Evolutionary conservation across 495 filamentous ascomycete species (phyloP).

Genomic region (Tuber umbilicatum): DNA sequence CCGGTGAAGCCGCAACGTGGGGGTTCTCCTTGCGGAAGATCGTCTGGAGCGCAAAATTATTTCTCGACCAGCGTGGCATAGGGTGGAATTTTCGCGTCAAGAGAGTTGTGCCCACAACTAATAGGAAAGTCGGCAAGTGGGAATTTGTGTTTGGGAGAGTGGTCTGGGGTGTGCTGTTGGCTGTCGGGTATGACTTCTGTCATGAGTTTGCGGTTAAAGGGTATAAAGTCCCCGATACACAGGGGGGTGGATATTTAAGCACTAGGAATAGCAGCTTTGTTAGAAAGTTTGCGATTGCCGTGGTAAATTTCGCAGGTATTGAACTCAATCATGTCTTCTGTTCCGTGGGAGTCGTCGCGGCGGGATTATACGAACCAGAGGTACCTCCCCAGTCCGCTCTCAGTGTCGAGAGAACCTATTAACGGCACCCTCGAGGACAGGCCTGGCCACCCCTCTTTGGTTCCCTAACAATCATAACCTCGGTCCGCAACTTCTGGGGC

Average conservation of each 20-base stretch:
- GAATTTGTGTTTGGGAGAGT: conserved; percentile 15
- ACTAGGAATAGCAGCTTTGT: conserved; percentile 5
- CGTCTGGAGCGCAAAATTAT: conserved; percentile 16
- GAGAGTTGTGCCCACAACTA: conserved; percentile 6
- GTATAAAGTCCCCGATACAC: background rate
- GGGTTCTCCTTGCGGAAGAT: conserved; percentile 27
- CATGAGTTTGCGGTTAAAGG: conserved; percentile 17
- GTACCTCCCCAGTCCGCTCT: background rate
- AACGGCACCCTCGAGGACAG: conserved; percentile 7
- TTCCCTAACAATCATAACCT: conserved; percentile 16
- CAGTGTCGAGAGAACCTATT: background rate
- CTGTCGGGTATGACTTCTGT: conserved; percentile 24
- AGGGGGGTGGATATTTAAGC: conserved; percentile 13
- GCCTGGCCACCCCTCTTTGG: conserved; percentile 33
- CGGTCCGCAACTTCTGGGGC: conserved; percentile 27
- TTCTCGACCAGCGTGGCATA: conserved; percentile 21
- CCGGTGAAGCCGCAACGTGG: conserved; percentile 23
- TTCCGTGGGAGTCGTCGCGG: conserved; percentile 20
- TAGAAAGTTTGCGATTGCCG: conserved; percentile 17
- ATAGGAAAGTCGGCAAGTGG: background rate
- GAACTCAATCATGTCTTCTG: conserved; percentile 23
- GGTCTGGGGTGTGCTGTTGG: conserved; percentile 12
- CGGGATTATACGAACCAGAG: conserved; percentile 26
- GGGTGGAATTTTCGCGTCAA: conserved; percentile 28
- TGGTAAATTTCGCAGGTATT: conserved; percentile 23